Conservation (phyloP, 1,139 yeast genomes). For the Zygosaccharomyces sapae region DNA sequence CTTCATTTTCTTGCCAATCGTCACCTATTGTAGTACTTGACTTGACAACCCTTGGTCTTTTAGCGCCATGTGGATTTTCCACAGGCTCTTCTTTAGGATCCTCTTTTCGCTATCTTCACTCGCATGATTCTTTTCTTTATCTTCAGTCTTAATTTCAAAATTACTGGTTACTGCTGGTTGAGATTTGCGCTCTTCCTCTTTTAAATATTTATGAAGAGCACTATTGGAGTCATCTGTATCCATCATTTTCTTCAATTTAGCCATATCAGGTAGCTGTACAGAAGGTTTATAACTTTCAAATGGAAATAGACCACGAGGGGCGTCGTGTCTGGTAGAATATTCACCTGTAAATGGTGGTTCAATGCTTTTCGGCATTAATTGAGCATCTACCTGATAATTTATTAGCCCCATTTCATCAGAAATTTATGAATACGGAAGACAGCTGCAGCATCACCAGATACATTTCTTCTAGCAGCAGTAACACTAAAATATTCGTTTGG, state of each 20-base stretch:
- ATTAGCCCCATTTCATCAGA: constrained; percentile 90
- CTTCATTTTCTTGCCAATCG: constrained; percentile 64
- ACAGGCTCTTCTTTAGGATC: constrained; percentile 9
- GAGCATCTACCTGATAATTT: constrained; percentile 80
- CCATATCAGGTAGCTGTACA: constrained; percentile 50
- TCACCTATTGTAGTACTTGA: constrained; percentile 35
- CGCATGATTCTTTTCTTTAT: constrained; percentile 23
- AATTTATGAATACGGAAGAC: constrained; percentile 86
- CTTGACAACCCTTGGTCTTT: constrained; percentile 44
- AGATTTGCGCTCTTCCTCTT: constrained; percentile 18
- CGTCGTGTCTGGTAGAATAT: constrained; percentile 68
- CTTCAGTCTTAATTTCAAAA: constrained; percentile 14
- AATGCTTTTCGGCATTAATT: constrained; percentile 58
- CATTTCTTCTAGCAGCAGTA: constrained; percentile 89
- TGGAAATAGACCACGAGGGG: constrained; percentile 93
- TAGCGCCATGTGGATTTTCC: constrained; percentile 23
- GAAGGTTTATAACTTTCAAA: constrained; percentile 73
- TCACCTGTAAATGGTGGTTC: constrained; percentile 75
- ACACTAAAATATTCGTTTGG: constrained; percentile 91
- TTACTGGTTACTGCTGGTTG: not conserved
- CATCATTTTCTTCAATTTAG: constrained; percentile 52
- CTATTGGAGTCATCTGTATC: constrained; percentile 29
- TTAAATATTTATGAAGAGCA: constrained; percentile 24
- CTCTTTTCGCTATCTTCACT: constrained; percentile 15
- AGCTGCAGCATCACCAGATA: constrained; percentile 95